phyloP scores from a whole-genome alignment of 1,284 basidiomycete species.

The Boletellus deceptivus region DNA sequence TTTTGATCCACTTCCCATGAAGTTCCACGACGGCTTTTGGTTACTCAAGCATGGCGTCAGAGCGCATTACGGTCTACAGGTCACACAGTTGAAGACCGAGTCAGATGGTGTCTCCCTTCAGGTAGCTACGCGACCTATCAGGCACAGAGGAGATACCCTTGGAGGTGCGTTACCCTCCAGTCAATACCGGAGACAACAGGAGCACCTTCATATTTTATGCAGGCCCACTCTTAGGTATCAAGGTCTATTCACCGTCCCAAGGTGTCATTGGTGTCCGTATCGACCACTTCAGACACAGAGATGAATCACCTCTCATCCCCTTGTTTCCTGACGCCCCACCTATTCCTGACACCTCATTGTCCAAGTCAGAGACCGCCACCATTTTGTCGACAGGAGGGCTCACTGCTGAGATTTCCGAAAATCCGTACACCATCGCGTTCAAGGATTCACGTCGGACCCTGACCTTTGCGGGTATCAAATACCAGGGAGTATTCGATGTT shows the following conservation, averaged over 20 bases:
- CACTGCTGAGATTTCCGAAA: conserved; percentile 53
- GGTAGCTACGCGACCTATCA: conserved; percentile 63
- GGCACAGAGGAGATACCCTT: conserved; percentile 67
- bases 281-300: conserved; percentile 53
- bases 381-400: conserved; percentile 17
- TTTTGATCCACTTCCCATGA: conserved; percentile 33
- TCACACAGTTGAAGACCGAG: conserved; percentile 44
- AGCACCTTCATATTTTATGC: not conserved
- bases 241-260: conserved; percentile 62
- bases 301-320: conserved; percentile 50
- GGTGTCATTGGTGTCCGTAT: conserved; percentile 66
- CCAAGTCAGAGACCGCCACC: conserved; percentile 37
- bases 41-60: conserved; percentile 64
- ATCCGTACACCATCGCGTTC: conserved; percentile 63
- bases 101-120: conserved; percentile 53
- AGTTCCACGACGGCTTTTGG: conserved; percentile 68
- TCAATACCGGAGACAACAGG: not conserved
- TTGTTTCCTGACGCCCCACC: conserved; percentile 63
- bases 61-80: conserved; percentile 55
- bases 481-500: conserved; percentile 65
- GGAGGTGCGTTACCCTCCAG: conserved; percentile 42
- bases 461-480: conserved; percentile 49
- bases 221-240: conserved; percentile 36
- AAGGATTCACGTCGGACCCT: conserved; percentile 36
- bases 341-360: conserved; percentile 51